Percentiles rank a stretch among this genome's conserved stretches.
These are phyloP conservation scores for Cladosporium sphaerospermum DNA, from an alignment of 2,329 filamentous ascomycete species.

Conservation along the genomic window DNA sequence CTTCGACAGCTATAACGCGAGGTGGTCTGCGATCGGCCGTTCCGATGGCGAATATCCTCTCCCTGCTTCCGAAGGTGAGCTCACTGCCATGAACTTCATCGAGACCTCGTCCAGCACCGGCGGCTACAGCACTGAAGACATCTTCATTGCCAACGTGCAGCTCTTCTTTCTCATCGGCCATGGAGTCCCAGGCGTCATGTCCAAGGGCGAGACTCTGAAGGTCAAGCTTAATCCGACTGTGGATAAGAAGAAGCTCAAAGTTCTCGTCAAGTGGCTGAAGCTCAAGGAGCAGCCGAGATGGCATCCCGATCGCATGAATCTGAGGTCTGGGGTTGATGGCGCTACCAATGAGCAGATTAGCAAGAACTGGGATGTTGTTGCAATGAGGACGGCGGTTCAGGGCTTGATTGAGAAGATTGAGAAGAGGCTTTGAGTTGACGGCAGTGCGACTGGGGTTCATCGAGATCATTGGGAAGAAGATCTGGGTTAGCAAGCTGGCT, in stretches of 20 bases:
- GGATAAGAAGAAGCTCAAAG: background rate
- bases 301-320: constrained; percentile 6
- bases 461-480: background rate
- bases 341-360: background rate
- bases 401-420: background rate
- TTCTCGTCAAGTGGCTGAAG: background rate
- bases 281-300: background rate
- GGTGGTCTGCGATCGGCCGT: background rate
- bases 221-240: background rate
- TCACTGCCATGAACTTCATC: background rate
- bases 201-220: background rate
- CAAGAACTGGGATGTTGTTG: constrained; percentile 2
- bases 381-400: constrained; percentile 2
- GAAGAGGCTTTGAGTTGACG: background rate
- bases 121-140: background rate
- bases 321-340: background rate
- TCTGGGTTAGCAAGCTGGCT: no score
- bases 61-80: background rate
- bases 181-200: background rate
- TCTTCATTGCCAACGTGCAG: constrained; percentile 5
- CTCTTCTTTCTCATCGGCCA: constrained; percentile 2
- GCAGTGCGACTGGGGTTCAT: background rate
- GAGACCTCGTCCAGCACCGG: background rate
- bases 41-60: background rate
- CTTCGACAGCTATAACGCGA: constrained; percentile 1